phyloP scores from a whole-genome alignment of 2,329 filamentous ascomycete genomes.

The Colletotrichum limetticola region DNA sequence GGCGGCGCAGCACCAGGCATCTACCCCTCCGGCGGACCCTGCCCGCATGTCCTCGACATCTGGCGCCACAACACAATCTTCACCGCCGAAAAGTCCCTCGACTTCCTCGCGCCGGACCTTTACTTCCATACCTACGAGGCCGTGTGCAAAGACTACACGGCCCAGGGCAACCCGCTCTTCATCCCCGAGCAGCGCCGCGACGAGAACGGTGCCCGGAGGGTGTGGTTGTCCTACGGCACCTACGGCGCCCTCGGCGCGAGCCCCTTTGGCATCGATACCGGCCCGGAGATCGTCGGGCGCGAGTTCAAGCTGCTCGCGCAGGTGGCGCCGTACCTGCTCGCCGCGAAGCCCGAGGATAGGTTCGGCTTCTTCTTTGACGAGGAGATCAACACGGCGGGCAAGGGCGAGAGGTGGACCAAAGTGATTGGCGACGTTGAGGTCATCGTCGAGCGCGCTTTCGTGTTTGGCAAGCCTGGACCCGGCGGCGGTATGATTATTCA shows the following conservation, averaged over 20 bases:
- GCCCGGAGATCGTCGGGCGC: conserved; percentile 41
- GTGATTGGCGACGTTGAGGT: conserved; percentile 47
- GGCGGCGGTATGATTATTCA: conserved; percentile 53
- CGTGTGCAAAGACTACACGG: conserved; percentile 55
- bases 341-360: conserved; percentile 43
- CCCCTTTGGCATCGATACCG: conserved; percentile 54
- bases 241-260: conserved; percentile 50
- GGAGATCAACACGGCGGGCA: conserved; percentile 40
- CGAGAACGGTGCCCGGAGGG: conserved; percentile 53
- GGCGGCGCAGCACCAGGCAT: conserved; percentile 47
- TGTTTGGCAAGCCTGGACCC: conserved; percentile 51
- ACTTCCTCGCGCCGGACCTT: conserved; percentile 59
- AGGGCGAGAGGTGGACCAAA: conserved; percentile 41
- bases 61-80: conserved; percentile 50
- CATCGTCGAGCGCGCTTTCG: conserved; percentile 50
- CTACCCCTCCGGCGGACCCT: conserved; percentile 50
- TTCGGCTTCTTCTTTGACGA: conserved; percentile 52
- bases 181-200: conserved; percentile 64
- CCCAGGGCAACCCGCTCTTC: conserved; percentile 56
- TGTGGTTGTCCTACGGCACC: conserved; percentile 54
- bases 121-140: conserved; percentile 60
- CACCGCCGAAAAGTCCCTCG: conserved; percentile 45
- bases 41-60: conserved; percentile 47
- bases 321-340: conserved; percentile 41
- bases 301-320: conserved; percentile 47